A percentile compares a stretch with the other conserved stretches of the same genome.
phyloP scores from a whole-genome alignment of 192 early-diverging fungal species.

The Geranomyces variabilis region DNA sequence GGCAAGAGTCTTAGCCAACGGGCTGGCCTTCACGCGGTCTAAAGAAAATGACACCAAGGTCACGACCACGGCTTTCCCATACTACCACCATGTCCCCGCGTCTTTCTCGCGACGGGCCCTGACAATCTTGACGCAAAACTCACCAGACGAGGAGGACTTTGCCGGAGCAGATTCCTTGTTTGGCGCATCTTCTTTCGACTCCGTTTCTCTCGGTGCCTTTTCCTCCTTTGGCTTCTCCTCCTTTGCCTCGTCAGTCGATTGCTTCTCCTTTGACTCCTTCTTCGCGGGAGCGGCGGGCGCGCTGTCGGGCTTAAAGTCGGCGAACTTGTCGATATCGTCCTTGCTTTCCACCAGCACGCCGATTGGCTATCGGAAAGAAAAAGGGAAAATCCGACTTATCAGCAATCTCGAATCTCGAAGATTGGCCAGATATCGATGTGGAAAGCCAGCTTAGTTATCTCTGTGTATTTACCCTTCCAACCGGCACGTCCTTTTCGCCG shows the following conservation, averaged over 20 bases:
- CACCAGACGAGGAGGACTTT: not conserved
- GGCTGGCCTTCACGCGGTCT: slow-evolving; percentile 82
- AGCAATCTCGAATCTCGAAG: too few species aligned
- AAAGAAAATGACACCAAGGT: not conserved
- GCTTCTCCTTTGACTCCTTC: slow-evolving; percentile 17
- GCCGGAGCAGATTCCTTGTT: not conserved
- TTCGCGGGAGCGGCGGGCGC: slow-evolving; percentile 22
- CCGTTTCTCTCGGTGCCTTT: not conserved
- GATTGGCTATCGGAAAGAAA: slow-evolving; percentile 67
- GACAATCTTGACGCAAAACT: not conserved
- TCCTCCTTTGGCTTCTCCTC: slow-evolving; percentile 3
- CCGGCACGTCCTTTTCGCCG: slow-evolving; percentile 86
- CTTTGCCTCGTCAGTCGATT: not conserved
- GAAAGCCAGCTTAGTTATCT: too few species aligned
- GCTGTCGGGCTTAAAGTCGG: slow-evolving; percentile 64
- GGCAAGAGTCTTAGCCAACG: slow-evolving; percentile 84
- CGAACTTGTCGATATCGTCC: slow-evolving; percentile 85
- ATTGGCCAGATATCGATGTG: too few species aligned
- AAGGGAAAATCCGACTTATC: too few species aligned
- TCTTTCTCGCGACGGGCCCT: too few species aligned
- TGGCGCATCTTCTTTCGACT: slow-evolving; percentile 6
- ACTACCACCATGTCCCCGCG: too few species aligned
- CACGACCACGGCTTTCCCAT: not conserved
- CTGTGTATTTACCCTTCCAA: slow-evolving; percentile 63
- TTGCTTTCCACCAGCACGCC: slow-evolving; percentile 90